A percentile compares a stretch with the other conserved stretches of the same genome.
phyloP scores from a whole-genome alignment of 805 yeast species.

The Wickerhamiella kazuoi region DNA sequence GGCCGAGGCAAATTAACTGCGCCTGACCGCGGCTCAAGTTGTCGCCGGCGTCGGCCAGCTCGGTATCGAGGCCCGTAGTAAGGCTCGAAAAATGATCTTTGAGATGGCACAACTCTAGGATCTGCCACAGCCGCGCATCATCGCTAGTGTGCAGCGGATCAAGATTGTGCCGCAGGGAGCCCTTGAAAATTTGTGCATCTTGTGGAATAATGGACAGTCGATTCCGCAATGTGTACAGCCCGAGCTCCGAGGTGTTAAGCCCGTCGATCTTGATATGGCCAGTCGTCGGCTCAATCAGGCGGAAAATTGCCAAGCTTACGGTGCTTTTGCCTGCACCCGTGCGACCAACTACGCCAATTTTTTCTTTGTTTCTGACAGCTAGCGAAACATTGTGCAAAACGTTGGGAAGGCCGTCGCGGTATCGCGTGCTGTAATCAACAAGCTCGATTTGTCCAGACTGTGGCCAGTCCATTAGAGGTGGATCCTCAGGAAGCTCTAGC shows the following conservation, averaged over 20 bases:
- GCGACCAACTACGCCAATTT: slow-evolving; percentile 87
- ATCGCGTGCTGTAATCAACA: slow-evolving; percentile 61
- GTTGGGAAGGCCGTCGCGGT: slow-evolving; percentile 66
- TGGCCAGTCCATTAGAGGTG: slow-evolving; percentile 55
- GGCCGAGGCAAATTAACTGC: slow-evolving; percentile 59
- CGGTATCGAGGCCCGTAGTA: slow-evolving; percentile 34
- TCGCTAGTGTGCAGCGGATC: slow-evolving; percentile 41
- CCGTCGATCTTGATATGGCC: slow-evolving; percentile 46
- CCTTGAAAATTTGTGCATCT: slow-evolving; percentile 55
- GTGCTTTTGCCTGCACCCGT: slow-evolving; percentile 97
- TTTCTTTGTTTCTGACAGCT: slow-evolving; percentile 50
- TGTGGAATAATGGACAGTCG: slow-evolving; percentile 56
- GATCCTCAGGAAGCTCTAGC: slow-evolving; percentile 41
- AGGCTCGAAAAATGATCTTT: slow-evolving; percentile 28
- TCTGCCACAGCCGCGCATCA: slow-evolving; percentile 42
- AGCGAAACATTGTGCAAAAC: slow-evolving; percentile 69
- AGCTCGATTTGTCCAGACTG: slow-evolving; percentile 46
- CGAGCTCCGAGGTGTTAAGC: slow-evolving; percentile 34
- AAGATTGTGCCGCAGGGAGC: slow-evolving; percentile 44
- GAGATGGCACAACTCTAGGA: slow-evolving; percentile 42
- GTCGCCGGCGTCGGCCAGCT: slow-evolving; percentile 52
- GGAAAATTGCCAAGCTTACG: slow-evolving; percentile 71
- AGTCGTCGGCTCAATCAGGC: slow-evolving; percentile 31
- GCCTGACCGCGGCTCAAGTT: slow-evolving; percentile 71
- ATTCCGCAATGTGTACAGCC: slow-evolving; percentile 40